A percentile compares a stretch with the other conserved stretches of the same genome.
phyloP scores from a whole-genome alignment of 805 yeast species.

The Saccharomycopsis sp. region DNA sequence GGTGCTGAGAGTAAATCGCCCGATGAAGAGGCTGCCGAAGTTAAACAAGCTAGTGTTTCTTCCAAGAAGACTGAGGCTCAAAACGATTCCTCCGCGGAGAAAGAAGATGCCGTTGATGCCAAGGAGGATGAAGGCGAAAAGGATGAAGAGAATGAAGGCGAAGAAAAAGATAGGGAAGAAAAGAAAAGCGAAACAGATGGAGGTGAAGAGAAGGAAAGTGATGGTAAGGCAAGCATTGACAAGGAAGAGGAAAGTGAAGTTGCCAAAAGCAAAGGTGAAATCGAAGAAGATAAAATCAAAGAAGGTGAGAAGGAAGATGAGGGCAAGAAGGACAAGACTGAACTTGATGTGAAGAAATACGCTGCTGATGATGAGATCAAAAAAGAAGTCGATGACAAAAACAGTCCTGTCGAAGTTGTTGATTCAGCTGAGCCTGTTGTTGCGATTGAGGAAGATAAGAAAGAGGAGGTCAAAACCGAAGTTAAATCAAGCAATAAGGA shows the following conservation, averaged over 20 bases:
- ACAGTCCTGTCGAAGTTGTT: slow-evolving; percentile 1
- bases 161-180: neutral
- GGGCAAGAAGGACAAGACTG: neutral
- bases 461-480: neutral
- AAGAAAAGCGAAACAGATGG: neutral
- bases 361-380: slow-evolving; percentile 1
- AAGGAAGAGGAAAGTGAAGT: slow-evolving; percentile 1
- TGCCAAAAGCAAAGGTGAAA: neutral
- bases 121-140: neutral
- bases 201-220: neutral
- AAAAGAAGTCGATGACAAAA: neutral
- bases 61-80: slow-evolving; percentile 5
- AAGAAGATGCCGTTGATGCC: neutral
- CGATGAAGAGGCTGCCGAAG: too few species aligned
- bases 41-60: neutral
- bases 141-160: neutral
- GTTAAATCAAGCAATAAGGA: neutral
- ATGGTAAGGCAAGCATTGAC: neutral
- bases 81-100: too few species aligned
- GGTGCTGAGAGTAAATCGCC: too few species aligned
- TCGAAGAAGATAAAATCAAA: slow-evolving; percentile 5
- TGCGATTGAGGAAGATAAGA: neutral
- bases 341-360: too few species aligned
- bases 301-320: slow-evolving; percentile 1
- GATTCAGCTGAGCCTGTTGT: neutral